Conservation (phyloP, 352 stramenopile genomes). For the Globisporangium lucens region DNA sequence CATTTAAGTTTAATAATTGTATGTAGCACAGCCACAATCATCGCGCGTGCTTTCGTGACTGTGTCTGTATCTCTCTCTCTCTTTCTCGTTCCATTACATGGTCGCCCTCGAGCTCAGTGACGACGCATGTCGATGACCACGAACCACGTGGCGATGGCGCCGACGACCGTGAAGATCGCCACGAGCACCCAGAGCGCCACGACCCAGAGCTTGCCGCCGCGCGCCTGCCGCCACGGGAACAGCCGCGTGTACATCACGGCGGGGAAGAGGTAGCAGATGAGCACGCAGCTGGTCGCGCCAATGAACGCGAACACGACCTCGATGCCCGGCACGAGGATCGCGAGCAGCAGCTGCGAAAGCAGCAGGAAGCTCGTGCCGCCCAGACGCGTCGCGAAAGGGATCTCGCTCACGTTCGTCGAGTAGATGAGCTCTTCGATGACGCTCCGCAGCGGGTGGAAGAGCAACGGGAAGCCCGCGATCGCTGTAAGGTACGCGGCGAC, state of each 20-base stretch:
- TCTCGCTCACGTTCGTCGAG: constrained; percentile 37
- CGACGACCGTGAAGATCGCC: constrained; percentile 27
- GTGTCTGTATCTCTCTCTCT: not conserved
- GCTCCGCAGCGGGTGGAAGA: constrained; percentile 68
- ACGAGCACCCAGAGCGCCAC: constrained; percentile 24
- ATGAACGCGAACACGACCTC: constrained; percentile 54
- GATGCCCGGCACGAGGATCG: constrained; percentile 54
- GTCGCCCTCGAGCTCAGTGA: not conserved
- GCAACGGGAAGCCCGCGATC: constrained; percentile 67
- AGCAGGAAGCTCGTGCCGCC: constrained; percentile 48
- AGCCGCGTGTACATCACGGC: constrained; percentile 40
- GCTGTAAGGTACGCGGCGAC: constrained; percentile 70
- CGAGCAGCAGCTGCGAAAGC: constrained; percentile 50
- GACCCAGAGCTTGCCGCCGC: constrained; percentile 15
- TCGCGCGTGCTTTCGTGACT: not conserved
- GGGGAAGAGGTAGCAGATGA: constrained; percentile 53
- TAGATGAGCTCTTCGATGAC: constrained; percentile 62
- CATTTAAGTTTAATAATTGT: constrained; percentile 1
- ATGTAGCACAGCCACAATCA: not conserved
- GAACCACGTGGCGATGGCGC: constrained; percentile 20
- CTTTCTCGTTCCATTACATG: too few species aligned
- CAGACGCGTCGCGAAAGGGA: constrained; percentile 50
- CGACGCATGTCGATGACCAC: constrained; percentile 1
- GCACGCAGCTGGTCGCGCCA: constrained; percentile 40
- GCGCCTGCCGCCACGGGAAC: constrained; percentile 35